Conservation (phyloP, 176 grass and related monocot species). For the Raddia distichophylla region DNA sequence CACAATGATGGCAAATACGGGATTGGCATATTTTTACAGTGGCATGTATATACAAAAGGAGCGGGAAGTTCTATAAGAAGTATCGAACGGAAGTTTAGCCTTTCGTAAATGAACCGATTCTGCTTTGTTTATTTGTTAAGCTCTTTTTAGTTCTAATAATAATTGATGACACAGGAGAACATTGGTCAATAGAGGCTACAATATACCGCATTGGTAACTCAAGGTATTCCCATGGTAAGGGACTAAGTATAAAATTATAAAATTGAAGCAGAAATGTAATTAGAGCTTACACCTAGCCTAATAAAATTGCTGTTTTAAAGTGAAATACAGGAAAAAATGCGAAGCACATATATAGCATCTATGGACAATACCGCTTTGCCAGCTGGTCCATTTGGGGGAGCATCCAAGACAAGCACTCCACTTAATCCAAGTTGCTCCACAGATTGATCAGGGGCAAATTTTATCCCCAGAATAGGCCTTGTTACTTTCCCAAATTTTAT, state of each 20-base stretch:
- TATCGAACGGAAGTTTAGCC: neutral
- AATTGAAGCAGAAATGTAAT: constrained; percentile 1
- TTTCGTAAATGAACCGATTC: neutral
- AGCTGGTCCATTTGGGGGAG: constrained; percentile 89
- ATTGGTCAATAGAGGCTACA: constrained; percentile 1
- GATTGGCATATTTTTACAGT: too few species aligned
- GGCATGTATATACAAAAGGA: neutral
- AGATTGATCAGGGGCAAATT: constrained; percentile 99
- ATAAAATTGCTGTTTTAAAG: neutral
- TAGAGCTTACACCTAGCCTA: neutral
- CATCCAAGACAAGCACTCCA: constrained; percentile 97
- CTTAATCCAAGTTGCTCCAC: constrained; percentile 97
- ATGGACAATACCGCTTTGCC: constrained; percentile 84
- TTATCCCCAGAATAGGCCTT: constrained; percentile 96
- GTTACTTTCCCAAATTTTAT: constrained; percentile 96
- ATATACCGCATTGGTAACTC: neutral
- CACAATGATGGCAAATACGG: too few species aligned
- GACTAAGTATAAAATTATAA: neutral
- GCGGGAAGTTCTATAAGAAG: neutral
- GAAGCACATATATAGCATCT: neutral
- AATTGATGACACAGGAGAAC: neutral
- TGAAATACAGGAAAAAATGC: neutral
- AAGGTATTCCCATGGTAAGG: constrained; percentile 14
- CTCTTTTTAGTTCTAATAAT: neutral
- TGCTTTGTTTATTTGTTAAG: constrained; percentile 1